Percentiles rank a stretch among this genome's conserved stretches.
phyloP scores from a whole-genome alignment of 2,329 filamentous ascomycete species.

The Sodiomyces alkalinus region DNA sequence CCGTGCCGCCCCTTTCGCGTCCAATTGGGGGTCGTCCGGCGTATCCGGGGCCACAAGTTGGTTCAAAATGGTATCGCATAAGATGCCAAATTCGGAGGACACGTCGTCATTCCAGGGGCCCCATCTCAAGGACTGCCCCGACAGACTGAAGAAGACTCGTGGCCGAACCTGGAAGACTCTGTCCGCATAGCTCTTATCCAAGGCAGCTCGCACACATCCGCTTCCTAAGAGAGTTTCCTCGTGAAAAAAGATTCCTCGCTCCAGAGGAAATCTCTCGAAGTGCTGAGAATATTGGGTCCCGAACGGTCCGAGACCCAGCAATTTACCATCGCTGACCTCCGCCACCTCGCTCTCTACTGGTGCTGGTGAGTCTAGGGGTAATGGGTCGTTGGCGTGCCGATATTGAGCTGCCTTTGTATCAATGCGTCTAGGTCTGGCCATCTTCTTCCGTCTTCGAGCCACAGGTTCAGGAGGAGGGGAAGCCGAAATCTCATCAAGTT shows the following conservation, averaged over 20 bases:
- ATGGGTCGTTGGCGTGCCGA: slow-evolving; percentile 35
- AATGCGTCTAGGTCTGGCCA: slow-evolving; percentile 24
- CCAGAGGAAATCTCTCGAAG: slow-evolving; percentile 46
- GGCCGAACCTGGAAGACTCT: slow-evolving; percentile 16
- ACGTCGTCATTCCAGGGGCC: slow-evolving; percentile 38
- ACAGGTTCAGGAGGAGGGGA: neutral
- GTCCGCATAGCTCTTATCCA: slow-evolving; percentile 14
- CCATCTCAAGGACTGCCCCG: slow-evolving; percentile 36
- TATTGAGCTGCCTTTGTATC: slow-evolving; percentile 38
- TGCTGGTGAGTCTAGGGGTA: slow-evolving; percentile 13
- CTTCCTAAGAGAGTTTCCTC: slow-evolving; percentile 42
- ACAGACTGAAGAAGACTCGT: slow-evolving; percentile 27
- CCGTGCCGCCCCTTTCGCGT: slow-evolving; percentile 11
- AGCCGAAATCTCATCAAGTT: too few species aligned
- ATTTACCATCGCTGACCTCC: neutral
- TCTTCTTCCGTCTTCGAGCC: slow-evolving; percentile 24
- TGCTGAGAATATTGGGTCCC: slow-evolving; percentile 46
- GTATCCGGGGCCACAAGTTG: slow-evolving; percentile 13
- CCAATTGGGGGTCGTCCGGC: slow-evolving; percentile 3
- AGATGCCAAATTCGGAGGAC: slow-evolving; percentile 45
- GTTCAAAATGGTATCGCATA: slow-evolving; percentile 44
- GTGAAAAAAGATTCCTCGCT: slow-evolving; percentile 41
- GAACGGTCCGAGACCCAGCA: slow-evolving; percentile 38
- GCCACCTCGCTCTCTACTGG: slow-evolving; percentile 6
- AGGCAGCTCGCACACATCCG: slow-evolving; percentile 28